These are phyloP conservation scores for Phytophthora cryptogea DNA, from an alignment of 352 stramenopile genomes.

Conservation along the genomic window DNA sequence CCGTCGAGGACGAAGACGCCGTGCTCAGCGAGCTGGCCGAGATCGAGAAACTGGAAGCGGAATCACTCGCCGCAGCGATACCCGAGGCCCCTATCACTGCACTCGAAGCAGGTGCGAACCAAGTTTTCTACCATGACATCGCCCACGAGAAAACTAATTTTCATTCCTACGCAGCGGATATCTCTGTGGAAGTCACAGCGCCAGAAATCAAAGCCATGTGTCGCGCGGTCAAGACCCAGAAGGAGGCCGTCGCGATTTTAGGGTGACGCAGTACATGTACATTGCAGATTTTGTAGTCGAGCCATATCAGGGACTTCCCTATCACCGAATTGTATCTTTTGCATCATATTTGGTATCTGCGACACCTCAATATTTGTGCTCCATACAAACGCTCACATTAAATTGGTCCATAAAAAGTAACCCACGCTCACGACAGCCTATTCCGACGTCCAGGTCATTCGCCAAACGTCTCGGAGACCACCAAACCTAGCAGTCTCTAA, in stretches of 20 bases:
- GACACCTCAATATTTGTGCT: constrained; percentile 4
- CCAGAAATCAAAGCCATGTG: constrained; percentile 14
- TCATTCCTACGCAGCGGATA: constrained; percentile 9
- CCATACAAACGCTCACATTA: background rate
- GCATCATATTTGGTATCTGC: constrained; percentile 7
- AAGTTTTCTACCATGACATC: background rate
- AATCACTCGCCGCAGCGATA: constrained; percentile 52
- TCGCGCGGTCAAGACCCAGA: constrained; percentile 23
- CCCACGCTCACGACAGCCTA: background rate
- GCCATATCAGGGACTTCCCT: constrained; percentile 14
- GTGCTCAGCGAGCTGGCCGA: constrained; percentile 84
- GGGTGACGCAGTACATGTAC: constrained; percentile 17
- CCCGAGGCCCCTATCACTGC: constrained; percentile 57
- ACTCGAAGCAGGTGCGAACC: constrained; percentile 46
- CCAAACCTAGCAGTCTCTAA: background rate
- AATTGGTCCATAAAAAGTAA: constrained; percentile 2
- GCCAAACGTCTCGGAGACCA: background rate
- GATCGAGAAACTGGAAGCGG: constrained; percentile 79
- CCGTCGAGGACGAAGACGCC: constrained; percentile 84
- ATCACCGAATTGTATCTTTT: constrained; percentile 14
- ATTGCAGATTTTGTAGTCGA: constrained; percentile 16
- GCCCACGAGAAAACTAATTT: background rate
- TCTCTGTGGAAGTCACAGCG: constrained; percentile 22
- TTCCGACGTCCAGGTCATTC: background rate
- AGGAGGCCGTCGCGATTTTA: constrained; percentile 43